Evolutionary conservation across 2,329 filamentous ascomycete genomes (phyloP).

Genomic region (Penicillium capsulatum): DNA sequence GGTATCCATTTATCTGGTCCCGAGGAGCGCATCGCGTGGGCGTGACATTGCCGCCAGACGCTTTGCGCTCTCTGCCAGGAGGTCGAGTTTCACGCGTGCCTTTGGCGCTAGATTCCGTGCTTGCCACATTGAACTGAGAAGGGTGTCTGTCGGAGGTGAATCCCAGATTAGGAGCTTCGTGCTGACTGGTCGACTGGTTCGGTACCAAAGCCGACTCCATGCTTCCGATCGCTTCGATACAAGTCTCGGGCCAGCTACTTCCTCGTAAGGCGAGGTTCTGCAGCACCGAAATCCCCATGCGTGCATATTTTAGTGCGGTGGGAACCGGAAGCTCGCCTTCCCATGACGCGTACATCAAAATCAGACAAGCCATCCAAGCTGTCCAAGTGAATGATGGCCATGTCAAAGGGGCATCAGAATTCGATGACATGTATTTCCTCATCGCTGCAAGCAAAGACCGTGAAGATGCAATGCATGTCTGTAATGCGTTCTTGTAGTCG

Average conservation of each 20-base stretch:
- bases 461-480: slow-evolving; percentile 51
- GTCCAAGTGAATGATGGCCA: slow-evolving; percentile 54
- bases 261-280: slow-evolving; percentile 33
- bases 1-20: no score
- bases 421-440: slow-evolving; percentile 25
- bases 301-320: slow-evolving; percentile 41
- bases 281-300: slow-evolving; percentile 30
- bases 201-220: slow-evolving; percentile 28
- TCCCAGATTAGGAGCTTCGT: not conserved
- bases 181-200: not conserved
- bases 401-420: slow-evolving; percentile 32
- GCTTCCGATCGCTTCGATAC: slow-evolving; percentile 37
- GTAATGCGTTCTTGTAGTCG: slow-evolving; percentile 48
- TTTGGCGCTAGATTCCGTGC: no score
- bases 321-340: slow-evolving; percentile 41
- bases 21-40: no score
- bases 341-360: slow-evolving; percentile 50
- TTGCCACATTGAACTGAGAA: no score
- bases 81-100: no score
- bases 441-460: slow-evolving; percentile 46
- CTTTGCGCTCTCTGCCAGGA: no score
- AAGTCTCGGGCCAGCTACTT: slow-evolving; percentile 39
- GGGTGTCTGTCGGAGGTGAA: not conserved
- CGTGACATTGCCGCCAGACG: no score
- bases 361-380: slow-evolving; percentile 52